phyloP scores from a whole-genome alignment of 2,329 filamentous ascomycete genomes.

The Ophiostoma tasmaniense region DNA sequence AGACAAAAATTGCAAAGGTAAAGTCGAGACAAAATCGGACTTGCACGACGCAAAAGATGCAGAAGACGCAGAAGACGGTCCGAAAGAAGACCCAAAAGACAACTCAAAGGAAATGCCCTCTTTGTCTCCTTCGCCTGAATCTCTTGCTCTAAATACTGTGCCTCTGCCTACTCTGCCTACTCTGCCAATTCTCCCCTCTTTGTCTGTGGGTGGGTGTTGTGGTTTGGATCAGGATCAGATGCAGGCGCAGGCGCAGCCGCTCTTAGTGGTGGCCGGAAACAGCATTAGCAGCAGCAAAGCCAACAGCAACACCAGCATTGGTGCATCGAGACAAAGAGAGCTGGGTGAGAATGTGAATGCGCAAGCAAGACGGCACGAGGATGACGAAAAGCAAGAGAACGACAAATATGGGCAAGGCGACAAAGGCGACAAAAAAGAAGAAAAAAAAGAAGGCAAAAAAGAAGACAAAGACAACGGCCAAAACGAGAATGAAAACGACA shows the following conservation, averaged over 20 bases:
- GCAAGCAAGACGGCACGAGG: conserved; percentile 17
- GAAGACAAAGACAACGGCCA: neutral
- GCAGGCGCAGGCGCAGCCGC: neutral
- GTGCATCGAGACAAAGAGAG: conserved; percentile 10
- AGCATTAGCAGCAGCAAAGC: neutral
- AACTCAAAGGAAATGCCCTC: neutral
- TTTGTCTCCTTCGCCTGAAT: conserved; percentile 4
- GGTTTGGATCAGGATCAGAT: neutral
- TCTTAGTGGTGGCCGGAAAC: conserved; percentile 1
- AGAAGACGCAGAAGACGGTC: neutral
- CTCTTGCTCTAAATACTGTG: too few relatives aligned
- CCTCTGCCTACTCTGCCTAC: neutral
- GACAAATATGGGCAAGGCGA: neutral
- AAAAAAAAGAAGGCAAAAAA: neutral
- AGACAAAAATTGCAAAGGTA: neutral
- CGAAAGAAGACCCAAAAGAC: neutral
- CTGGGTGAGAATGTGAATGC: conserved; percentile 6
- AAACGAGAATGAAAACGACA: neutral
- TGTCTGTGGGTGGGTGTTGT: conserved; percentile 2
- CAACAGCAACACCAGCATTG: neutral
- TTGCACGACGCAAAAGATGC: too few relatives aligned
- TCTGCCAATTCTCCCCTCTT: neutral
- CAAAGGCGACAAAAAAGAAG: neutral
- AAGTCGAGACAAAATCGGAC: neutral
- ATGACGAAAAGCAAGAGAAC: neutral